A percentile compares a stretch with the other conserved stretches of the same genome.
Evolutionary conservation across 2,329 filamentous ascomycete species (phyloP).

Genomic region (Microsporum canis): DNA sequence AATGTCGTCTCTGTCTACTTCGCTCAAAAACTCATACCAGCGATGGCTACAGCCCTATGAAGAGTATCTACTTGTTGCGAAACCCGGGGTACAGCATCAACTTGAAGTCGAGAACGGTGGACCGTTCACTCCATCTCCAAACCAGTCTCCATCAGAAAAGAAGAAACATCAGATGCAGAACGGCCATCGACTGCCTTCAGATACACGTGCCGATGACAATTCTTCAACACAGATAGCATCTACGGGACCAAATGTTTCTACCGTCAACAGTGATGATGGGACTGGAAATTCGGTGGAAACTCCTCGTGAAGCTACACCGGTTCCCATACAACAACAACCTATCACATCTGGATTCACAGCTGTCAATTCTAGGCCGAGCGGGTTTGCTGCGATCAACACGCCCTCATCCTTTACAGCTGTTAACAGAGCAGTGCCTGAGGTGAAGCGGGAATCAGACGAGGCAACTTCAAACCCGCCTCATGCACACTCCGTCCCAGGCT

Average conservation of each 20-base stretch:
- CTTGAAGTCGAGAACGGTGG: constrained; percentile 88
- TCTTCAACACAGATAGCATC: constrained; percentile 49
- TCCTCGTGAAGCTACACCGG: constrained; percentile 28
- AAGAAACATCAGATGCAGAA: constrained; percentile 25
- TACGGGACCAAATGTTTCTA: constrained; percentile 45
- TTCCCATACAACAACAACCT: constrained; percentile 14
- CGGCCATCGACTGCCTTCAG: constrained; percentile 36
- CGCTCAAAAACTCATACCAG: constrained; percentile 94
- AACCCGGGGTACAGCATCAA: constrained; percentile 93
- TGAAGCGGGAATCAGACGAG: constrained; percentile 44
- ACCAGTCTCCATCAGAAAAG: constrained; percentile 60
- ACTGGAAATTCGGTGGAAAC: constrained; percentile 25
- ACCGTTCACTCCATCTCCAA: constrained; percentile 68
- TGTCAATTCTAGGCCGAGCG: constrained; percentile 49
- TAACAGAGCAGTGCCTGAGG: constrained; percentile 26
- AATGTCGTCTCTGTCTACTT: constrained; percentile 96
- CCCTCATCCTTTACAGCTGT: constrained; percentile 35
- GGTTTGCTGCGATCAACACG: constrained; percentile 51
- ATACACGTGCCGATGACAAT: constrained; percentile 53
- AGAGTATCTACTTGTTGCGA: constrained; percentile 79
- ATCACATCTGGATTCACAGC: constrained; percentile 53
- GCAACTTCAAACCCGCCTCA: constrained; percentile 50
- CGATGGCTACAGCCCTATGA: constrained; percentile 96
- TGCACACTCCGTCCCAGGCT: constrained; percentile 43
- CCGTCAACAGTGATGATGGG: constrained; percentile 31